Evolutionary conservation across 2,329 filamentous ascomycete genomes (phyloP).

Genomic region (Sporothrix euskadiensis): DNA sequence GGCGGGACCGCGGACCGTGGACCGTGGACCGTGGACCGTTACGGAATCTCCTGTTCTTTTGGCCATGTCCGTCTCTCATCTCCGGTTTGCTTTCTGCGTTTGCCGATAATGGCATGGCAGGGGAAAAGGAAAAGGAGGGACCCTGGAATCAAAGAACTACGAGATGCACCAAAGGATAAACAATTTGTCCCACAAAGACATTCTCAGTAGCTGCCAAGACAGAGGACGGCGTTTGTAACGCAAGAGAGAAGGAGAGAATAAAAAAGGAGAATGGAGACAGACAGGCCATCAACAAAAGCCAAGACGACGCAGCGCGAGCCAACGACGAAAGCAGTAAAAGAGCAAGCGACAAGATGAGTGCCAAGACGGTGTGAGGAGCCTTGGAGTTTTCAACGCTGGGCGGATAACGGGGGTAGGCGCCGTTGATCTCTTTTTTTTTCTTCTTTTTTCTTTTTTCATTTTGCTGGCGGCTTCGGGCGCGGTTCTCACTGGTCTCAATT

Average conservation of each 20-base stretch:
- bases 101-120: not conserved
- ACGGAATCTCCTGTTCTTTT: not conserved
- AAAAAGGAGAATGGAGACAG: not conserved
- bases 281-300: not conserved
- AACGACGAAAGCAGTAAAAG: not conserved
- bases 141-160: not conserved
- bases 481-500: too few species aligned
- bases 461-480: not conserved
- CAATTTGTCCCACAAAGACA: not conserved
- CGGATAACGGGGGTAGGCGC: not conserved
- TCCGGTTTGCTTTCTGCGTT: not conserved
- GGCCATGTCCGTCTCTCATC: not conserved
- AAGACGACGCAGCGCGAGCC: not conserved
- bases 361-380: not conserved
- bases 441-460: not conserved
- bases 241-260: not conserved
- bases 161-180: not conserved
- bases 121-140: not conserved
- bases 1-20: not conserved
- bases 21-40: not conserved
- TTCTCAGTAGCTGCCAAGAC: not conserved
- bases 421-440: not conserved
- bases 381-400: not conserved
- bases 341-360: not conserved
- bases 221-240: not conserved